Base-by-base conservation (phyloP, 2,329 filamentous ascomycete species). In the Phaeoacremonium minimum region DNA sequence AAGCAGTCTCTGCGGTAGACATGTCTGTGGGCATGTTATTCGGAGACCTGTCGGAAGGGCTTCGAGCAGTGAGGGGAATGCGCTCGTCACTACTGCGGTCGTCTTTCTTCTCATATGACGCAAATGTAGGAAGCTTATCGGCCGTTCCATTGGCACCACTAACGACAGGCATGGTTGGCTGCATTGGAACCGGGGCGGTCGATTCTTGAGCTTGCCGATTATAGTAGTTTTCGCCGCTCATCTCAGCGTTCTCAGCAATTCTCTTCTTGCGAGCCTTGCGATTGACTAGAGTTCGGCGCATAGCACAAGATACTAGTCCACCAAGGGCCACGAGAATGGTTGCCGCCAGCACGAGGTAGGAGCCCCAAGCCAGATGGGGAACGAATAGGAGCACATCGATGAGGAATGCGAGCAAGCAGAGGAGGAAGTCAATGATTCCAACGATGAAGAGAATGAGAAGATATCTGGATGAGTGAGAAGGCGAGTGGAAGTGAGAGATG, bases 151-250 rank as follows among this genome's bases (percentile, higher is more conserved):
- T 73, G 28, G 69, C 69, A 30, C 74, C 73, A 52, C 74, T 74
- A 15, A 79, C 58, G 31, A 75, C 63, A 7, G 80, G 74, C 36
- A 80, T 63, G 15, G 77, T 78, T 7, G 80, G 75, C 44, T 83
- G 73, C 44, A 71, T 63, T 19, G 64, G 58, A 5, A 56, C 54
- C 5, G 64, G 56, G 3, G 63, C 57, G 4, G 61, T 51, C 22
- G 69, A 55, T 42, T 79, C 63, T 43, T 77, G 71, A 26, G 67
- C 73, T 60, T 84, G 78, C 41, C 83, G 75, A 51, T 83, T 85
- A 62, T 94, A 96, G 58, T 85, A 96, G 55, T 90, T 93, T 52
- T 93, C 82, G 18, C 91, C 91, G 57, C 87, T 97, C 90, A 97
- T 97, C 57, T 97, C 90, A 7, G 90, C 87, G 56, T 97, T 95